Evolutionary conservation across 2,329 filamentous ascomycete species (phyloP), one percentile per base, ranked within the genome.

Genomic region (Chrysoporthe puriensis): DNA sequence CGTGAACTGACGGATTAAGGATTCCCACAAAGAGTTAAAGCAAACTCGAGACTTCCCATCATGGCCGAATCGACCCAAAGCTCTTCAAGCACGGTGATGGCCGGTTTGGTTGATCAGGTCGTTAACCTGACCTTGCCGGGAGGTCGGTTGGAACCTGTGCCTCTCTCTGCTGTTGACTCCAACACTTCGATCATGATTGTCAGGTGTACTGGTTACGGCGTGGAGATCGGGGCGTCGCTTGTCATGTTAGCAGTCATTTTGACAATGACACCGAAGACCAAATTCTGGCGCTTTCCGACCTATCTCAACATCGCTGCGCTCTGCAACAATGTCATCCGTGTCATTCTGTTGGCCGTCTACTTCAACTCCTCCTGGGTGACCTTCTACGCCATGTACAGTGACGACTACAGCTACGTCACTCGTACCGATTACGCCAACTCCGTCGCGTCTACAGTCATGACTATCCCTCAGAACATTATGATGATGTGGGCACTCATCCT

Each of bases 191-290:
- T 75, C 42, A 74, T 76, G 52, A 69, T 77, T 70, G 79, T 76
- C 72, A 76, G 79, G 36, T 76, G 75, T 75, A 88, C 92, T 81
- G 90, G 89, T 78, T 92, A 90, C 75, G 89, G 86, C 63, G 79
- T 85, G 21, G 91, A 95, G 76, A 83, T 94, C 63, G 92, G 92
- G 42, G 87, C 90, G 34, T 87, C 86, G 59, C 71, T 90, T 67
- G 79, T 90, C 69, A 86, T 93, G 73, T 80, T 94, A 21, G 72
- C 90, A 56, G 82, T 91, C 42, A 80, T 94, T 2, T 79, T 93
- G 13, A 74, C 90, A 67, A 84, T 94, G 76, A 94, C 91, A 0
- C 86, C 87, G 26, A 76, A 81, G 0, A 82, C 87, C 71, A 93
- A 92, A 76, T 86, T 91, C 69, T 80, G 80, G 63, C 89, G 90